Evolutionary conservation across 768 basidiomycete genomes (phyloP).

Genomic region (Amanita thiersii): DNA sequence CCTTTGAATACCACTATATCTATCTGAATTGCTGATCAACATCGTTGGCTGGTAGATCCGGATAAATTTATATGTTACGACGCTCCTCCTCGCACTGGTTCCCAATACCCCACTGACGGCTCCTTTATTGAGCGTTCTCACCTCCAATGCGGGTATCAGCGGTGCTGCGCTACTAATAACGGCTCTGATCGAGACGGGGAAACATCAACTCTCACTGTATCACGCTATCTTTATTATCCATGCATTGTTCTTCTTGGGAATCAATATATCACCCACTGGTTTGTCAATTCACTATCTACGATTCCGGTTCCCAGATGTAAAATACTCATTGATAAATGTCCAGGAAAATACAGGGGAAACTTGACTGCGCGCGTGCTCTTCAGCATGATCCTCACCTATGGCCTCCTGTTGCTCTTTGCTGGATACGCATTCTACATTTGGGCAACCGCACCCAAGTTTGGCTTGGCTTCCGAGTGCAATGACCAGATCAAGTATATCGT

Average conservation of each 20-base stretch:
- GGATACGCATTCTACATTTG: conserved; percentile 12
- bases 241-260: conserved; percentile 11
- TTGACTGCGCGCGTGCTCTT: conserved; percentile 3
- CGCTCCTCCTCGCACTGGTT: conserved; percentile 9
- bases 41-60: conserved; percentile 10
- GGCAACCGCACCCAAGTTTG: conserved; percentile 11
- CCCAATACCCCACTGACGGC: conserved; percentile 7
- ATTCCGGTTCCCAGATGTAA: neutral
- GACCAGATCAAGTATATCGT: conserved; percentile 12
- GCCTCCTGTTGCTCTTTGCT: conserved; percentile 9
- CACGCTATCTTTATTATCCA: conserved; percentile 13
- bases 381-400: conserved; percentile 7
- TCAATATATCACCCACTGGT: conserved; percentile 9
- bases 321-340: neutral
- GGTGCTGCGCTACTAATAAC: conserved; percentile 11
- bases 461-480: conserved; percentile 3
- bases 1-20: neutral
- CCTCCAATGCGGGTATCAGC: conserved; percentile 10
- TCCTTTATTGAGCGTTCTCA: conserved; percentile 9
- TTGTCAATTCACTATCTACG: neutral
- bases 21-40: neutral
- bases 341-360: conserved; percentile 2
- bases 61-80: conserved; percentile 12
- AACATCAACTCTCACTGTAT: conserved; percentile 11
- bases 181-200: conserved; percentile 10